Evolutionary conservation across 2,329 filamentous ascomycete species (phyloP).

Genomic region (Emericellopsis atlantica): DNA sequence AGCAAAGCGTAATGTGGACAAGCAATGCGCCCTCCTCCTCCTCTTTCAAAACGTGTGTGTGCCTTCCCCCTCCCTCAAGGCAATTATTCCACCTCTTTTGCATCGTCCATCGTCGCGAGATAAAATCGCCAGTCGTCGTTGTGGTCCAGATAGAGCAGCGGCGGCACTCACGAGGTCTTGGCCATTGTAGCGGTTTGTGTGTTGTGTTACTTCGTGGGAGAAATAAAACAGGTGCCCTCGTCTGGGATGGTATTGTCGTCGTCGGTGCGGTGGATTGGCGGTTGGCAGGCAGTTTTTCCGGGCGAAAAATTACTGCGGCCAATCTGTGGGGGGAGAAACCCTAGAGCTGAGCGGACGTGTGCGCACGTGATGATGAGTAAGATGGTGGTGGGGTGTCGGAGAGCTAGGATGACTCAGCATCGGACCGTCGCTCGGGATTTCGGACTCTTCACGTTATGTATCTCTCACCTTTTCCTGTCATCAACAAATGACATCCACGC

Average conservation of each 20-base stretch:
- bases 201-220: constrained; percentile 25
- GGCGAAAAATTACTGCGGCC: constrained; percentile 16
- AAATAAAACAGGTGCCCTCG: constrained; percentile 16
- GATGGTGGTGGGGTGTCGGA: neutral
- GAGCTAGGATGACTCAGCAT: neutral
- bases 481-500: no score
- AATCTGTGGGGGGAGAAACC: constrained; percentile 27
- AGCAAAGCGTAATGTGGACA: neutral
- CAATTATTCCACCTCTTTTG: neutral
- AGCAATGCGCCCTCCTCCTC: neutral
- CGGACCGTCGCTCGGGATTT: no score
- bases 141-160: neutral
- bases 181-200: constrained; percentile 44
- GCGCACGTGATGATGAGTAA: constrained; percentile 18
- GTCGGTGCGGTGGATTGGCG: no score
- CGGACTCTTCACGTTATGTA: no score
- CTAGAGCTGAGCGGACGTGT: constrained; percentile 18
- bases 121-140: neutral
- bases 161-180: constrained; percentile 45
- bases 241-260: constrained; percentile 19
- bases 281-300: constrained; percentile 17
- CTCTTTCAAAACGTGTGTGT: neutral
- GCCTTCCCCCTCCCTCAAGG: neutral
- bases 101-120: neutral
- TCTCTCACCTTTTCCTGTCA: no score